phyloP scores from a whole-genome alignment of 2,329 filamentous ascomycete species.

The Cytospora mali region DNA sequence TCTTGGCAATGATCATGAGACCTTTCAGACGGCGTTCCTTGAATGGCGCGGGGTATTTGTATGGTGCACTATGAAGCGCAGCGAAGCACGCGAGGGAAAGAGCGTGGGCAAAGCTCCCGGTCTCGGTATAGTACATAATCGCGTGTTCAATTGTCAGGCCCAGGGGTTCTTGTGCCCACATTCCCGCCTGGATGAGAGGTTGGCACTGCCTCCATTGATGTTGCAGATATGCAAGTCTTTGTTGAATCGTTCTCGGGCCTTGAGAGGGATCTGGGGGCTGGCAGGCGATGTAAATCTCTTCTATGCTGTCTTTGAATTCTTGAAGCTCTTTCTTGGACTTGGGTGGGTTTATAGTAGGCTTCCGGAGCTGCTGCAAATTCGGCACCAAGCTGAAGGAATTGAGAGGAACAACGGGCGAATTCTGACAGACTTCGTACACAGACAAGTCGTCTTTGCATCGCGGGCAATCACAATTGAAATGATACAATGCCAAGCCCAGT shows the following conservation, averaged over 20 bases:
- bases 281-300: conserved; percentile 39
- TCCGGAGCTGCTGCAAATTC: conserved; percentile 39
- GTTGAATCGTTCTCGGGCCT: conserved; percentile 24
- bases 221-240: conserved; percentile 34
- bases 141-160: conserved; percentile 48
- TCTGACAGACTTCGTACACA: conserved; percentile 54
- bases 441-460: conserved; percentile 55
- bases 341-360: conserved; percentile 37
- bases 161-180: conserved; percentile 56
- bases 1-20: conserved; percentile 53
- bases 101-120: conserved; percentile 45
- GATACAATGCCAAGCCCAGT: conserved; percentile 50
- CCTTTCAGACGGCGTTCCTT: conserved; percentile 53
- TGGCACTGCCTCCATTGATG: conserved; percentile 43
- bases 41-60: conserved; percentile 53
- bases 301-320: conserved; percentile 34
- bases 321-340: conserved; percentile 33
- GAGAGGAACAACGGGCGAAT: conserved; percentile 44
- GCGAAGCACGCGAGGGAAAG: conserved; percentile 53
- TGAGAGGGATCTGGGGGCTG: conserved; percentile 20
- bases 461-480: conserved; percentile 54
- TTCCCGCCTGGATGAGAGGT: conserved; percentile 40
- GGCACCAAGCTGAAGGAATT: conserved; percentile 51
- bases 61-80: conserved; percentile 52
- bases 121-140: conserved; percentile 48